Evolutionary conservation across 1,284 basidiomycete genomes (phyloP), one percentile per base, ranked within the genome.

Genomic region (Ustilago curta): DNA sequence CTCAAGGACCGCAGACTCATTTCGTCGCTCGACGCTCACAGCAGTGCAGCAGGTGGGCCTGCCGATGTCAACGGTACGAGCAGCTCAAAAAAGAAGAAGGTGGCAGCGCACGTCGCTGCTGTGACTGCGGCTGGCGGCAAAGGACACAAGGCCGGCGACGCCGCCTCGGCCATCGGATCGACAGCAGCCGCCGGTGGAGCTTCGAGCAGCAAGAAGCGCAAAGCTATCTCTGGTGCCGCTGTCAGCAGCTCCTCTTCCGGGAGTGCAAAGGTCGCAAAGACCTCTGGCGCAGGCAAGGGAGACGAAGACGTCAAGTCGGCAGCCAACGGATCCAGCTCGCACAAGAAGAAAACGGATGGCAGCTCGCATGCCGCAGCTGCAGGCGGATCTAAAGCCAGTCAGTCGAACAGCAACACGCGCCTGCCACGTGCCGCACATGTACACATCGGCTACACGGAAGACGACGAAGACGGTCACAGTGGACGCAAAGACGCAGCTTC

Each of bases 1-100:
- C 59, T 67, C 60, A 80, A 80, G 54, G 78, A 80, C 31, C 70
- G 78, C 53, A 76, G 77, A 53, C 62, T 71, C 32, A 43, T 71
- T 43, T 45, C 65, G 0, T 39, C 68, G 19, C 66, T 65, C 59
- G 71, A 65, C 14, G 43, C 40, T 21, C 58, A 49, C 25, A 2
- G 44, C 1, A 52, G 56, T 11, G 48, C 66, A 23, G 53, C 45
- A 4, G 48, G 47, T 1, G 49, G 50, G 27, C 47, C 56, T 12
- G 60, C 53, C 7, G 65, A 68, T 8, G 37, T 47, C 48, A 61
- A 64, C 45, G 66, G 61, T 25, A 37, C 50, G 2, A 37, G 60
- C 35, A 48, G 64, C 29, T 59, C 60, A 23, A 69, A 67, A 61
- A 76, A 76, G 69, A 76, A 76, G 44, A 76, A 76, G 49, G 65